Evolutionary conservation across 352 stramenopile species (phyloP).

Genomic region (Thalassiosira exigua): DNA sequence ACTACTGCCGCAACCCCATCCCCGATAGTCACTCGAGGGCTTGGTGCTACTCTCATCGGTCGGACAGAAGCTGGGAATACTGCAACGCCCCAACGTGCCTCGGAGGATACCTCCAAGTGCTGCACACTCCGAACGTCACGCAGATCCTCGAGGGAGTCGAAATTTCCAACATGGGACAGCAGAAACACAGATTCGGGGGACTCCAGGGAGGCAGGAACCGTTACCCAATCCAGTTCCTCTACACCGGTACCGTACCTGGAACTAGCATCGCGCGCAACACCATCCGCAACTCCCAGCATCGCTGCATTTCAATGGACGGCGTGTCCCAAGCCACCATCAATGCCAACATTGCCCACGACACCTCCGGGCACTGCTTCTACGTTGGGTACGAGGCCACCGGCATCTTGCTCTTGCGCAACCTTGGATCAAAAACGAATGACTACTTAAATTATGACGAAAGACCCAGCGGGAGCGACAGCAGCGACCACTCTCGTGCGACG

Average conservation of each 20-base stretch:
- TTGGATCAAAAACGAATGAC: slow-evolving; percentile 11
- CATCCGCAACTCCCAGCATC: slow-evolving; percentile 45
- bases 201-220: slow-evolving; percentile 38
- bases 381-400: slow-evolving; percentile 37
- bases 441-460: not conserved
- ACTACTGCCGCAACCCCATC: slow-evolving; percentile 34
- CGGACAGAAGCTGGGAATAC: slow-evolving; percentile 35
- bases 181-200: not conserved
- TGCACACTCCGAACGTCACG: slow-evolving; percentile 56
- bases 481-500: slow-evolving; percentile 1
- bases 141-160: slow-evolving; percentile 66
- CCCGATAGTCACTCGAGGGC: not conserved
- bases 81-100: slow-evolving; percentile 33
- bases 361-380: slow-evolving; percentile 50
- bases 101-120: slow-evolving; percentile 63
- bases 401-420: slow-evolving; percentile 46
- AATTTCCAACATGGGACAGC: slow-evolving; percentile 68
- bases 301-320: slow-evolving; percentile 61
- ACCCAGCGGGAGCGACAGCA: not conserved
- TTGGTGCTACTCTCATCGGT: slow-evolving; percentile 44
- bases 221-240: slow-evolving; percentile 57
- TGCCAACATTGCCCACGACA: slow-evolving; percentile 58
- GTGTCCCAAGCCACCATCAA: slow-evolving; percentile 51
- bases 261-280: slow-evolving; percentile 58
- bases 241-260: slow-evolving; percentile 42